Percentiles rank a stretch among this genome's conserved stretches.
Evolutionary conservation across 2,329 filamentous ascomycete species (phyloP).

Genomic region (Cladosporium phlei): DNA sequence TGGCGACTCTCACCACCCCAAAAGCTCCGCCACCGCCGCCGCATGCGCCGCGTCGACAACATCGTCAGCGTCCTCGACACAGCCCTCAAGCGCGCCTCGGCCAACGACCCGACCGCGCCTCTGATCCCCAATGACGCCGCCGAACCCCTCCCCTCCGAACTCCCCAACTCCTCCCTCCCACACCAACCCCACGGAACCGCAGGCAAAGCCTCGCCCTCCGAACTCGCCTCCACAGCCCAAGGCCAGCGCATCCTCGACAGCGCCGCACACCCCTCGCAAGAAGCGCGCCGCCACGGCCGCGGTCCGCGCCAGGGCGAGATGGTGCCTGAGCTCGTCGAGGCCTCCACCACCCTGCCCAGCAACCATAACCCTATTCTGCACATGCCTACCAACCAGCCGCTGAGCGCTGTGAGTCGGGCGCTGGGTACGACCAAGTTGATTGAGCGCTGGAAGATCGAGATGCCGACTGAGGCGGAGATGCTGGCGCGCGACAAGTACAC

Average conservation of each 20-base stretch:
- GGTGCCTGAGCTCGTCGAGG: slow-evolving; percentile 6
- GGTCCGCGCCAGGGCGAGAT: slow-evolving; percentile 29
- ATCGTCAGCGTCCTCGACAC: slow-evolving; percentile 79
- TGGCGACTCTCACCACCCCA: slow-evolving; percentile 91
- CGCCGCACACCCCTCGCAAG: slow-evolving; percentile 15
- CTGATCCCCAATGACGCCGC: not conserved
- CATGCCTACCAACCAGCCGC: slow-evolving; percentile 15
- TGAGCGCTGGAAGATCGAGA: slow-evolving; percentile 88
- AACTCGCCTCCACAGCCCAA: slow-evolving; percentile 29
- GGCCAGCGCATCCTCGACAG: slow-evolving; percentile 27
- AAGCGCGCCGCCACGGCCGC: slow-evolving; percentile 26
- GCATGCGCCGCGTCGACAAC: slow-evolving; percentile 77
- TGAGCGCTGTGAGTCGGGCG: slow-evolving; percentile 25
- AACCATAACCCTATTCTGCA: not conserved
- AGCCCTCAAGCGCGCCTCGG: slow-evolving; percentile 61
- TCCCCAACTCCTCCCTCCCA: slow-evolving; percentile 13
- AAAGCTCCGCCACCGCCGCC: slow-evolving; percentile 79
- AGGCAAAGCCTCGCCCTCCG: slow-evolving; percentile 22
- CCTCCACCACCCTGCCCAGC: not conserved
- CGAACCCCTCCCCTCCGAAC: slow-evolving; percentile 1
- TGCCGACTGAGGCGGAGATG: slow-evolving; percentile 96
- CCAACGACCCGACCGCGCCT: slow-evolving; percentile 7
- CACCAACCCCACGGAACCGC: slow-evolving; percentile 13
- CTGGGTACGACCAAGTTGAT: slow-evolving; percentile 67
- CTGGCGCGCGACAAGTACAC: slow-evolving; percentile 95